These are phyloP conservation scores for Boletus austroedulis DNA, from an alignment of 1,284 basidiomycete genomes.

Conservation along the genomic window DNA sequence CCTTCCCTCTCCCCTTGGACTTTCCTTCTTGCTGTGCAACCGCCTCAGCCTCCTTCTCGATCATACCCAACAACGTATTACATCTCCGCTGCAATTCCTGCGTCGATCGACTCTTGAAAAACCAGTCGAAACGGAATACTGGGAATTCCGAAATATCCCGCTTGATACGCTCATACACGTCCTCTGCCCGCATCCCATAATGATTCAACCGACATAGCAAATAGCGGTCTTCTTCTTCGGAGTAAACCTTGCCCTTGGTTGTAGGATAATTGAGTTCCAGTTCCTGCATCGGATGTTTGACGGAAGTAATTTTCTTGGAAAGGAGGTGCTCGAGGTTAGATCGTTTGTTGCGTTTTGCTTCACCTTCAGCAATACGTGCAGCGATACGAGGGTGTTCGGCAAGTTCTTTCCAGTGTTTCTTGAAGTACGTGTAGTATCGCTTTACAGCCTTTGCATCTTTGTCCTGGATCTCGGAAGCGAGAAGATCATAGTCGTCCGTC, in stretches of 20 bases:
- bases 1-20: conserved; percentile 62
- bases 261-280: conserved; percentile 92
- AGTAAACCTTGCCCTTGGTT: conserved; percentile 94
- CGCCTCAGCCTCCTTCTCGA: conserved; percentile 84
- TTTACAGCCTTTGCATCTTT: conserved; percentile 83
- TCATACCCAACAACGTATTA: conserved; percentile 85
- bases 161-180: conserved; percentile 95
- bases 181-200: conserved; percentile 90
- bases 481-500: conserved; percentile 71
- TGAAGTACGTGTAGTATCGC: conserved; percentile 84
- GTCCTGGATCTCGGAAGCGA: conserved; percentile 84
- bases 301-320: conserved; percentile 76
- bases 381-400: conserved; percentile 81
- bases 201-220: conserved; percentile 87
- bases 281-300: conserved; percentile 90
- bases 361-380: conserved; percentile 78
- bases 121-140: conserved; percentile 98
- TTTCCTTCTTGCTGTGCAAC: conserved; percentile 65
- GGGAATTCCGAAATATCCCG: conserved; percentile 94
- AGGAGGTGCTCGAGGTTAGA: conserved; percentile 79
- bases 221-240: conserved; percentile 96
- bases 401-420: conserved; percentile 82
- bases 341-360: conserved; percentile 84
- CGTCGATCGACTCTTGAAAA: conserved; percentile 93
- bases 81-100: conserved; percentile 90